Evolutionary conservation across 202 grass and related monocot species (phyloP).

Genomic region (Cymbopogon flexuosus): DNA sequence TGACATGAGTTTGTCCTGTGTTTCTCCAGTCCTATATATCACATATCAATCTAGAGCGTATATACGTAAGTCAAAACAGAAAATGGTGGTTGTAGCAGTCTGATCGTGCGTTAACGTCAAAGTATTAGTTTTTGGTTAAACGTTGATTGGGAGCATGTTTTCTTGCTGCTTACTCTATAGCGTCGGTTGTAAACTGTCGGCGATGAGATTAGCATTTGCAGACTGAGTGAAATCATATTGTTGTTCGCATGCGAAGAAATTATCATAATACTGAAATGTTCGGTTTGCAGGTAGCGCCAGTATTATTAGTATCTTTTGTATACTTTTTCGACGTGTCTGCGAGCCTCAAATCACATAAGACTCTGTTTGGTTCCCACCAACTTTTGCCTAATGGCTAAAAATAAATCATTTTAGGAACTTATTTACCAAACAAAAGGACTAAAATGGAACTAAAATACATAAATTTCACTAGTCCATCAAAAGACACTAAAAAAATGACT

Average conservation of each 20-base stretch:
- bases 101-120: not conserved
- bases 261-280: not conserved
- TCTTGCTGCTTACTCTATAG: not conserved
- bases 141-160: not conserved
- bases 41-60: not conserved
- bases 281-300: too few species aligned
- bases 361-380: too few species aligned
- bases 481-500: too few species aligned
- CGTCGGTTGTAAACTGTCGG: not conserved
- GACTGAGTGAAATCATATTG: not conserved
- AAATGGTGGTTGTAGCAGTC: not conserved
- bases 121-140: not conserved
- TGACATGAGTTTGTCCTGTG: not conserved
- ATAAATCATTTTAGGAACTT: too few species aligned
- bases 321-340: not conserved
- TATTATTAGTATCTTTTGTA: not conserved
- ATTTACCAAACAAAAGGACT: too few species aligned
- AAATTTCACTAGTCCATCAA: too few species aligned
- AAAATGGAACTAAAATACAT: too few species aligned
- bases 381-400: too few species aligned
- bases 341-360: not conserved
- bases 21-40: not conserved
- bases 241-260: not conserved
- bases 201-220: not conserved
- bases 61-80: not conserved